Percentiles rank a stretch among this genome's conserved stretches.
phyloP scores from a whole-genome alignment of 106 monocot species.

The Cymbidium sinense region DNA sequence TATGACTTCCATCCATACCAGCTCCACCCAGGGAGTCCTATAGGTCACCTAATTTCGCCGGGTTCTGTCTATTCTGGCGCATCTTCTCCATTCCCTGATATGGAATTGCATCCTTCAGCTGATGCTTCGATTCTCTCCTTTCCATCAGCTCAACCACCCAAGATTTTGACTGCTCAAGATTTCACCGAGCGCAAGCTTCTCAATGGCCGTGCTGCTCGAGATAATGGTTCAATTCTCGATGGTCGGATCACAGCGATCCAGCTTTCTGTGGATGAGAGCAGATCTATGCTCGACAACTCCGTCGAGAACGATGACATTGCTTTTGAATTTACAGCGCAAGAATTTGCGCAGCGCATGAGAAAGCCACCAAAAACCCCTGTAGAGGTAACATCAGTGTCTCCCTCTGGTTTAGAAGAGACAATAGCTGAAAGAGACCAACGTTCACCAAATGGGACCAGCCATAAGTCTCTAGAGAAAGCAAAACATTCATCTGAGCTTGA shows the following conservation, averaged over 20 bases:
- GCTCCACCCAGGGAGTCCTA: slow-evolving; percentile 7
- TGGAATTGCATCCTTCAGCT: slow-evolving; percentile 4
- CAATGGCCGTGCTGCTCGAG: not conserved
- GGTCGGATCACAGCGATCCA: slow-evolving; percentile 4
- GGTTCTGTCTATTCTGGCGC: slow-evolving; percentile 4
- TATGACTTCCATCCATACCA: slow-evolving; percentile 3
- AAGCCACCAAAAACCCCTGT: not conserved
- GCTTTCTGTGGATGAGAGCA: not conserved
- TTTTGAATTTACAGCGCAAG: slow-evolving; percentile 7
- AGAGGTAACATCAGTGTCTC: not conserved
- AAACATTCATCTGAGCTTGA: not conserved
- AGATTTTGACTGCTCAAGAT: not conserved
- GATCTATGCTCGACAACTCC: not conserved
- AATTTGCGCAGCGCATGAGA: not conserved
- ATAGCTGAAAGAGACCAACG: too few species aligned
- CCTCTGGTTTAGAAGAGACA: not conserved
- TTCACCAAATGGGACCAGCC: not conserved
- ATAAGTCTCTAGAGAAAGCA: too few species aligned
- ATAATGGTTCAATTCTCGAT: slow-evolving; percentile 4
- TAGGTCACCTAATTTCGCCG: slow-evolving; percentile 11
- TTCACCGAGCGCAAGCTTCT: not conserved
- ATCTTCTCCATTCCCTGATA: slow-evolving; percentile 9
- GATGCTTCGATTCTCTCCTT: not conserved
- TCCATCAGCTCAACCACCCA: not conserved
- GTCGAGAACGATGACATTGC: not conserved